Percentiles rank a stretch among this genome's conserved stretches.
Conservation (phyloP, 2,329 filamentous ascomycete genomes). For the Fusarium sarcochroum region DNA sequence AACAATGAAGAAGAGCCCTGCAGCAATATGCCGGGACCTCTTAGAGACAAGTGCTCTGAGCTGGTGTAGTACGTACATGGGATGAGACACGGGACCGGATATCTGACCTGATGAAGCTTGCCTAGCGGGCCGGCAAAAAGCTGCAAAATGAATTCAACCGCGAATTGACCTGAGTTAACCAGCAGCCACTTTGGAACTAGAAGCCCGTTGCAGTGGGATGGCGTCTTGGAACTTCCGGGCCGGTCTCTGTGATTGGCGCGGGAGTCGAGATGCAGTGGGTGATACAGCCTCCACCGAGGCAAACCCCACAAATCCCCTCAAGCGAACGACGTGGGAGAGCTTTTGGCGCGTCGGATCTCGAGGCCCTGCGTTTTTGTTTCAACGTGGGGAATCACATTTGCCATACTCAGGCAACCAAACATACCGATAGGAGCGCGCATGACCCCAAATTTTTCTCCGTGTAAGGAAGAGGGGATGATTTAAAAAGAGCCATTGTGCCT, state of each 20-base stretch:
- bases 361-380: conserved; percentile 36
- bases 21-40: conserved; percentile 29
- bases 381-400: conserved; percentile 50
- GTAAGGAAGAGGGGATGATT: conserved; percentile 34
- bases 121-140: conserved; percentile 36
- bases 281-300: conserved; percentile 43
- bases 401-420: conserved; percentile 47
- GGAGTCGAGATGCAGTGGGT: conserved; percentile 48
- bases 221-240: conserved; percentile 37
- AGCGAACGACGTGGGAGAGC: conserved; percentile 35
- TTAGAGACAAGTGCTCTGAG: conserved; percentile 12
- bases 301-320: conserved; percentile 49
- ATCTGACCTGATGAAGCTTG: conserved; percentile 36
- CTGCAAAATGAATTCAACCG: conserved; percentile 35
- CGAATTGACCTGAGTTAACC: conserved; percentile 37
- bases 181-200: conserved; percentile 35
- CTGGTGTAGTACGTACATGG: no score
- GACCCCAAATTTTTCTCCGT: conserved; percentile 48
- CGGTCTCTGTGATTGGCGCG: conserved; percentile 49
- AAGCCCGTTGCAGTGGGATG: conserved; percentile 43
- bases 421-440: conserved; percentile 48
- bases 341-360: conserved; percentile 38
- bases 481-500: conserved; percentile 45
- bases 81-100: conserved; percentile 26
- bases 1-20: conserved; percentile 13